Evolutionary conservation across 23 red algal species (phyloP), one percentile per base, ranked within the genome.

Genomic region (Gracilaria gracilis): DNA sequence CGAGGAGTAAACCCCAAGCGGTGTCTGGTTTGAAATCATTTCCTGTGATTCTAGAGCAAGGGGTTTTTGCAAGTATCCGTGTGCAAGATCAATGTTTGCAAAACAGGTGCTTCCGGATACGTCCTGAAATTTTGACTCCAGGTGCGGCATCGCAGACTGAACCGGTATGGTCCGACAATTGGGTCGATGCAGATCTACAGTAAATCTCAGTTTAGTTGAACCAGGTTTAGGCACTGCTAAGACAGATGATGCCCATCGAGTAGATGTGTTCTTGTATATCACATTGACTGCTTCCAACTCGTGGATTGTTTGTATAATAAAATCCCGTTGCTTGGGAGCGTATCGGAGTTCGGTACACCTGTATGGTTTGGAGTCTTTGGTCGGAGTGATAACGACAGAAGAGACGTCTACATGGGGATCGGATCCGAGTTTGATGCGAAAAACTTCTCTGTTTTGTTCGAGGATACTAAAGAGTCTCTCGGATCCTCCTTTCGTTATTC

Each of bases 31-130:
- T 9, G 84, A 88, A 7, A 77, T 57, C 44, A 88, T 75, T 11
- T 88, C 84, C 39, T 75, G 84, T 17, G 66, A 75, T 58, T 88
- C 64, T 49, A 34, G 46, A 7, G 66, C 34, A 13, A 88, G 84
- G 4, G 84, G 84, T 21, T 77, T 51, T 67, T 88, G 84, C 67
- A 67, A 88, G 51, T 88, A 88, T 33, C 69, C 84, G n/a, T 88
- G 84, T 17, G 66, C 84, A 9, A 86, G 67, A 47, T 88, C 84
- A 17, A 88, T 25, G 19, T 74, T 87, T 72, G 66, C 83, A 39
- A 76, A 77, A 15, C 46, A 88, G 36, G 67, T 88, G 48, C 84
- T 69, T n/a, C 81, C 61, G 2, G 34, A 14, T 36, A 58, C 25
- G 50, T 88, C 61, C 67, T 75, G 84, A 35, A 84, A 64, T 23